A percentile compares a stretch with the other conserved stretches of the same genome.
These are phyloP conservation scores for Erigeron philadelphicus DNA, from an alignment of 140 eudicot genomes.

Conservation along the genomic window DNA sequence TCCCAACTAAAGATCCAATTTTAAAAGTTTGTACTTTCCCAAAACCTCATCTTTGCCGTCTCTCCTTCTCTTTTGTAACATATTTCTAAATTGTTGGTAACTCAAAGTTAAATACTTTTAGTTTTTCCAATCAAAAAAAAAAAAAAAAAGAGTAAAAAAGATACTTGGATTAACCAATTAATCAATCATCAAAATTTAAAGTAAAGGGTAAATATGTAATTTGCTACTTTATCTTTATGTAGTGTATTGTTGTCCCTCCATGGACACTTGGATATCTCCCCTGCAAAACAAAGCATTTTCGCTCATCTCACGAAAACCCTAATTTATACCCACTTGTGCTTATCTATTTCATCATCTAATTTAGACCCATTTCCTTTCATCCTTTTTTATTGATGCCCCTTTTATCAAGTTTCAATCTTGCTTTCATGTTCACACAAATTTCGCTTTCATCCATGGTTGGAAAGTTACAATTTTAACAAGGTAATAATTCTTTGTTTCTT, in stretches of 20 bases:
- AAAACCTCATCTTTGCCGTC: neutral
- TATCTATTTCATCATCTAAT: slow-evolving; percentile 27
- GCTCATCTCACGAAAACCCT: slow-evolving; percentile 39
- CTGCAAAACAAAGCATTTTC: slow-evolving; percentile 28
- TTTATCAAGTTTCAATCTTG: slow-evolving; percentile 34
- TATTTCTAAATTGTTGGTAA: slow-evolving; percentile 17
- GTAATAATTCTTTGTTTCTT: neutral
- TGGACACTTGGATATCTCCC: slow-evolving; percentile 40
- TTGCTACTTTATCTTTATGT: slow-evolving; percentile 21
- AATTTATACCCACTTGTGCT: slow-evolving; percentile 29
- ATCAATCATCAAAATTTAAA: slow-evolving; percentile 23
- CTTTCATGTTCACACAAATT: slow-evolving; percentile 27
- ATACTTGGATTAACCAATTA: neutral
- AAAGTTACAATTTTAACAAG: slow-evolving; percentile 23
- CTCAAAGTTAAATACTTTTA: slow-evolving; percentile 13
- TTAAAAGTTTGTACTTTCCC: neutral
- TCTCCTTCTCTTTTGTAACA: neutral
- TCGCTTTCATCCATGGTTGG: slow-evolving; percentile 24
- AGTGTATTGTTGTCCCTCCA: slow-evolving; percentile 34
- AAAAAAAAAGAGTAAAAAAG: neutral
- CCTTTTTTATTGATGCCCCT: slow-evolving; percentile 14
- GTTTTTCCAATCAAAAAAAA: slow-evolving; percentile 30
- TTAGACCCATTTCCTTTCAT: slow-evolving; percentile 28
- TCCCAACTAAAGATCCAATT: neutral
- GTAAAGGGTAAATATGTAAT: slow-evolving; percentile 36